Conservation (phyloP, 805 yeast species). For the Kuraishia floccosa region DNA sequence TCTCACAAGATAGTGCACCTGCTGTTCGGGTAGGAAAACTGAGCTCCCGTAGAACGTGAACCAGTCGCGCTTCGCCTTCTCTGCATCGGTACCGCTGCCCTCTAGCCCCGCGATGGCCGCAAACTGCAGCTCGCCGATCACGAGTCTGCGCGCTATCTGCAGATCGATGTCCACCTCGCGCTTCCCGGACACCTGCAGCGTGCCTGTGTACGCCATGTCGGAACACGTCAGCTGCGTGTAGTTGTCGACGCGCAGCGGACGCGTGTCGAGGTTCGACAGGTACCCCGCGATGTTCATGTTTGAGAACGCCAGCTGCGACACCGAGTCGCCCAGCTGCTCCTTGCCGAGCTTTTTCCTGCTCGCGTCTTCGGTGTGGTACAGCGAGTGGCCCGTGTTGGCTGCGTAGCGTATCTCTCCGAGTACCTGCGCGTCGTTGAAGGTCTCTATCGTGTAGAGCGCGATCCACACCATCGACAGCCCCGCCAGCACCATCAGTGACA, state of each 20-base stretch:
- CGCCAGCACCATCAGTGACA: too few species aligned
- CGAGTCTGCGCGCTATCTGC: neutral
- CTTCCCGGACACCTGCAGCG: constrained; percentile 1
- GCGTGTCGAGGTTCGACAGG: neutral
- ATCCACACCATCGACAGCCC: too few species aligned
- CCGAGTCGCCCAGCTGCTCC: neutral
- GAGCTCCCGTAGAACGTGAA: constrained; percentile 3
- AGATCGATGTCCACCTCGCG: constrained; percentile 1
- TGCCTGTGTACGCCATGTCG: constrained; percentile 1
- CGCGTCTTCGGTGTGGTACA: neutral
- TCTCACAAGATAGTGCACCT: constrained; percentile 27
- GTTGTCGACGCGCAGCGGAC: neutral
- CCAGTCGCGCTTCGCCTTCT: constrained; percentile 3
- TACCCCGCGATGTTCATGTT: constrained; percentile 1
- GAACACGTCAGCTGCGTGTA: constrained; percentile 1
- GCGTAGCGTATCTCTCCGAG: too few species aligned
- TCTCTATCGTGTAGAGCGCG: too few species aligned
- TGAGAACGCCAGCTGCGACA: neutral
- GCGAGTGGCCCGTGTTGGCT: too few species aligned
- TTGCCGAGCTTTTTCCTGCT: neutral
- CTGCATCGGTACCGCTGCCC: neutral
- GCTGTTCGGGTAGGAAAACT: constrained; percentile 29
- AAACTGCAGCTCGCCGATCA: too few species aligned
- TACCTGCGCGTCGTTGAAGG: too few species aligned
- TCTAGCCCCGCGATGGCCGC: neutral